Conservation (phyloP, 2,329 filamentous ascomycete genomes). For the Pseudocercospora fuligena region DNA sequence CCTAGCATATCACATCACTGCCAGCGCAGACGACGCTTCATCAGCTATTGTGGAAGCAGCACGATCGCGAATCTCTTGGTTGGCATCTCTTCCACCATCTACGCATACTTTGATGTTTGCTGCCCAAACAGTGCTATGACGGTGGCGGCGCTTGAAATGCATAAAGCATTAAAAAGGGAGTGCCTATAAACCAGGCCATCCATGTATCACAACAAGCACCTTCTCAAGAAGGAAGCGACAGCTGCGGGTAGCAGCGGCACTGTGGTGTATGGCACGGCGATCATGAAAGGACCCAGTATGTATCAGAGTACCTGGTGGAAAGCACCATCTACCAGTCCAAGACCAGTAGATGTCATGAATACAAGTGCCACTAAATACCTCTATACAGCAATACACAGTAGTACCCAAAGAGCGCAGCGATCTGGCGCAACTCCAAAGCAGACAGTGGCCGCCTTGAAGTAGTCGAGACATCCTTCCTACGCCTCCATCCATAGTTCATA, state of each 20-base stretch:
- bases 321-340: neutral
- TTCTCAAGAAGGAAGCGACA: constrained; percentile 3
- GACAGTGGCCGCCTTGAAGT: neutral
- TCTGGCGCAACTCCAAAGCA: constrained; percentile 1
- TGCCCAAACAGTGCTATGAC: neutral
- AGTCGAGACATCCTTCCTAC: neutral
- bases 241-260: neutral
- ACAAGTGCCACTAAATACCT: neutral
- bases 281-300: neutral
- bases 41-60: neutral
- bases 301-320: neutral
- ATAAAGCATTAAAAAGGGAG: neutral
- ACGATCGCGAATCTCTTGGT: too few relatives aligned
- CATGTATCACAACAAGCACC: constrained; percentile 2
- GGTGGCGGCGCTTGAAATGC: neutral
- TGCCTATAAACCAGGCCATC: neutral
- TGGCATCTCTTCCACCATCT: neutral
- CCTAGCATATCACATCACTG: neutral
- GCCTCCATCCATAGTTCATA: neutral
- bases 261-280: neutral
- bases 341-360: neutral
- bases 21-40: neutral
- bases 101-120: neutral
- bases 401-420: neutral
- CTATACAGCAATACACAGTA: neutral